phyloP scores from a whole-genome alignment of 495 filamentous ascomycete species.

The Elaphomyces granulatus region DNA sequence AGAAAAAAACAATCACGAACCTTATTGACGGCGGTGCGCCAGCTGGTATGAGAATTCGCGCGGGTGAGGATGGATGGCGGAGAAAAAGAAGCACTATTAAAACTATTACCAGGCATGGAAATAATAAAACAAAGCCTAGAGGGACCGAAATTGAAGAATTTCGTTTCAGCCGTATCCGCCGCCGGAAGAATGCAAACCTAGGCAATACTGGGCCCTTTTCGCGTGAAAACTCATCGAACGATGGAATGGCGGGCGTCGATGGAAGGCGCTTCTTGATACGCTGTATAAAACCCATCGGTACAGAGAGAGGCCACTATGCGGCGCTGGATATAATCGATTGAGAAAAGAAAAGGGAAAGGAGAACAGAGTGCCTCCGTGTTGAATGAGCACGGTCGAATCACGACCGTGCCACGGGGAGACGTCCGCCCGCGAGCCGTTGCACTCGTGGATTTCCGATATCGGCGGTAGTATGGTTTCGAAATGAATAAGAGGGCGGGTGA shows the following conservation, averaged over 20 bases:
- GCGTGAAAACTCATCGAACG: constrained; percentile 42
- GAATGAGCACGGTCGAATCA: background rate
- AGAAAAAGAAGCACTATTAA: constrained; percentile 84
- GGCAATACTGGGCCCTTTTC: constrained; percentile 39
- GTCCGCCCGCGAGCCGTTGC: background rate
- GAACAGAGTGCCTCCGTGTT: background rate
- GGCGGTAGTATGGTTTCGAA: background rate
- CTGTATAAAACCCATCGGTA: constrained; percentile 48
- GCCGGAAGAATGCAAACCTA: constrained; percentile 69
- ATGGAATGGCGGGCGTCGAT: constrained; percentile 41
- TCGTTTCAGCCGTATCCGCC: constrained; percentile 82
- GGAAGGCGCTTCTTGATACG: constrained; percentile 51
- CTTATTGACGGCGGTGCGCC: constrained; percentile 84
- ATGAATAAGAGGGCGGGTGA: background rate
- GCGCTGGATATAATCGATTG: constrained; percentile 1
- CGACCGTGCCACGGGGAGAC: background rate
- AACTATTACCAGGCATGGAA: constrained; percentile 82
- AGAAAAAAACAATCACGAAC: constrained; percentile 34
- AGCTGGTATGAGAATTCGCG: constrained; percentile 72
- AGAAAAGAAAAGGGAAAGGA: background rate
- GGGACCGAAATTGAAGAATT: constrained; percentile 92
- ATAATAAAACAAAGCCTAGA: constrained; percentile 80
- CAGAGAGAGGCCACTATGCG: constrained; percentile 1
- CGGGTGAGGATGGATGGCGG: constrained; percentile 71
- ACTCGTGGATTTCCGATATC: background rate